These are phyloP conservation scores for Hippophae rhamnoides DNA, from an alignment of 306 rosid genomes.

Conservation along the genomic window DNA sequence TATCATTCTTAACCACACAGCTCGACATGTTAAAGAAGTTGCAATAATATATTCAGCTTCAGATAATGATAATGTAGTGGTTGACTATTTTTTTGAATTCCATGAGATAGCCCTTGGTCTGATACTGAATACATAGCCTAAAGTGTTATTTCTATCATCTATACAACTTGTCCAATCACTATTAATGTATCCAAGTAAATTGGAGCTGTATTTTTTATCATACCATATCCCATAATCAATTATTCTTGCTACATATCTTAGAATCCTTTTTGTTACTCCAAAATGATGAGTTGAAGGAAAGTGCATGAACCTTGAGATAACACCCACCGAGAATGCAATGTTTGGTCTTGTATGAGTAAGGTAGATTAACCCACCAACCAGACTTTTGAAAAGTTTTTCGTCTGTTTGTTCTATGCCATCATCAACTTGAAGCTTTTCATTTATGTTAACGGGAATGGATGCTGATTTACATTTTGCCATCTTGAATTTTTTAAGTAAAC, in stretches of 20 bases:
- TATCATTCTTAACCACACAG: not conserved
- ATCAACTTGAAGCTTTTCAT: too few species aligned
- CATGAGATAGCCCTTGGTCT: not conserved
- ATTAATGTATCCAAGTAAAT: not conserved
- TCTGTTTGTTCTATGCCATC: too few species aligned
- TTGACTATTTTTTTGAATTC: not conserved
- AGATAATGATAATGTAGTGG: too few species aligned
- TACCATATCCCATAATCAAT: not conserved
- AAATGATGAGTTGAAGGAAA: not conserved
- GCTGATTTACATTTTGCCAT: too few species aligned
- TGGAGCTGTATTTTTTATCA: not conserved
- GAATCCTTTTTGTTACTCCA: not conserved
- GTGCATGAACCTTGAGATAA: not conserved
- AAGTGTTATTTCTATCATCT: not conserved
- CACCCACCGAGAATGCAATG: not conserved
- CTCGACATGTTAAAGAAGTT: not conserved
- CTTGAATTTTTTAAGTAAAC: too few species aligned
- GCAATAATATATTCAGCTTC: not conserved
- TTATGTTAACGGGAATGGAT: too few species aligned
- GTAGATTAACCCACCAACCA: too few species aligned
- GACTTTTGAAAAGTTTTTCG: too few species aligned
- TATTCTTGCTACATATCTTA: not conserved
- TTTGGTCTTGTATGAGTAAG: too few species aligned
- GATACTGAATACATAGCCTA: not conserved
- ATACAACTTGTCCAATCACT: not conserved